Base-by-base conservation (phyloP, 331 rosid species). In the Acacia concinna region DNA sequence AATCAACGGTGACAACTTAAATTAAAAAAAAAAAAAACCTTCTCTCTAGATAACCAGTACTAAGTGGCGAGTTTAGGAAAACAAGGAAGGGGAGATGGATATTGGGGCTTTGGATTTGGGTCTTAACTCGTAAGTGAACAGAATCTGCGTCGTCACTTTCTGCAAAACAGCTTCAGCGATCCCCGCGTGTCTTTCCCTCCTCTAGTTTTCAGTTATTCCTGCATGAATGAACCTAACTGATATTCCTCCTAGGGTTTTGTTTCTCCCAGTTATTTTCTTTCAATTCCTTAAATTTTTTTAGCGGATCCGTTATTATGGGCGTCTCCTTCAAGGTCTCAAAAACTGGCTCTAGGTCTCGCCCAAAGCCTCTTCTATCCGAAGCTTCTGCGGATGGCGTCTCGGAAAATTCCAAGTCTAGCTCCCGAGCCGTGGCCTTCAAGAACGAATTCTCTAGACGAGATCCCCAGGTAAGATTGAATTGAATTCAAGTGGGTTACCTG, bases 291-390 rank as follows among this genome's bases (percentile, higher is more conserved):
- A 74, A 59, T 51, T 75, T 60, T 80, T 69, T 52, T 17, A 46
- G 32, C 41, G 63, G 41, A 51, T 67, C 57, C 40, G 30, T 35
- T 18, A 92, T 91, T 15, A 92, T 95, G 99, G 99, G 97, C 30
- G 85, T 95, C 60, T 92, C 99, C 69, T 95, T 95, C 85, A 95
- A 91, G 87, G 91, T 95, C 68, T 92, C 99, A 31, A 90, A 83
- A 71, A 90, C 81, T 51, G 99, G 99, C 77, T 81, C 83, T 17
- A 85, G 96, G 88, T 95, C 82, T 85, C 94, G 87, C 66, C 85
- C 94, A 59, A 91, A 89, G 68, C 86, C 89, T 38, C 78, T 75
- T 52, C 88, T 84, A 15, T 43, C 90, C n/a, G 86, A 77, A 47
- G 35, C 83, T 86, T 82, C 71, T 35, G 66, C 64, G 2, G 87